Conservation (phyloP, 2,329 filamentous ascomycete species). For the Orbilia blumenaviensis region DNA sequence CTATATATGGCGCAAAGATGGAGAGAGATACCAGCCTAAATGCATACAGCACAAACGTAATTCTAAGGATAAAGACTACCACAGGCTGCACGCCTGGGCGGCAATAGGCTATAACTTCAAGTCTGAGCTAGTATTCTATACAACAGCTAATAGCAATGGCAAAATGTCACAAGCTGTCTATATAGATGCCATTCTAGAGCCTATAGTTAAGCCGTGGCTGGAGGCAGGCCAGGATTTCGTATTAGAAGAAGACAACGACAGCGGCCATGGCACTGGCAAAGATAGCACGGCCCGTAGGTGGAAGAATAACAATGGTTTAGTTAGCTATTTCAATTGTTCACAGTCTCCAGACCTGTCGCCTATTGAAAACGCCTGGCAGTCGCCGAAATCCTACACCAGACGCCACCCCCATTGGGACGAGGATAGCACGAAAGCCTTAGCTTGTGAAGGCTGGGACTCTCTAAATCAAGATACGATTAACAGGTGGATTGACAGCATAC, state of each 20-base stretch:
- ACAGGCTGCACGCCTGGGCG: not conserved
- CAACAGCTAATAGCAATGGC: not conserved
- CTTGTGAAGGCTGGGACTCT: not conserved
- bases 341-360: not conserved
- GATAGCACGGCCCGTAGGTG: not conserved
- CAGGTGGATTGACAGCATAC: not conserved
- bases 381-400: not conserved
- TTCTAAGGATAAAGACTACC: not conserved
- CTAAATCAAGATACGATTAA: not conserved
- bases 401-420: not conserved
- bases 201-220: not conserved
- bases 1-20: too few species aligned
- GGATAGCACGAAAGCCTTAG: not conserved
- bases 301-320: not conserved
- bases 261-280: not conserved
- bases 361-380: not conserved
- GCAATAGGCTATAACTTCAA: constrained; percentile 1
- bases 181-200: not conserved
- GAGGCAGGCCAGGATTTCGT: not conserved
- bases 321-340: not conserved
- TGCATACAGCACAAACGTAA: not conserved
- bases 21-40: not conserved
- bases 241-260: not conserved
- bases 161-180: not conserved
- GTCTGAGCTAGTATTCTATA: constrained; percentile 2